Percentiles rank a stretch among this genome's conserved stretches.
phyloP scores from a whole-genome alignment of 345 rosid species.

The Turnera subulata region DNA sequence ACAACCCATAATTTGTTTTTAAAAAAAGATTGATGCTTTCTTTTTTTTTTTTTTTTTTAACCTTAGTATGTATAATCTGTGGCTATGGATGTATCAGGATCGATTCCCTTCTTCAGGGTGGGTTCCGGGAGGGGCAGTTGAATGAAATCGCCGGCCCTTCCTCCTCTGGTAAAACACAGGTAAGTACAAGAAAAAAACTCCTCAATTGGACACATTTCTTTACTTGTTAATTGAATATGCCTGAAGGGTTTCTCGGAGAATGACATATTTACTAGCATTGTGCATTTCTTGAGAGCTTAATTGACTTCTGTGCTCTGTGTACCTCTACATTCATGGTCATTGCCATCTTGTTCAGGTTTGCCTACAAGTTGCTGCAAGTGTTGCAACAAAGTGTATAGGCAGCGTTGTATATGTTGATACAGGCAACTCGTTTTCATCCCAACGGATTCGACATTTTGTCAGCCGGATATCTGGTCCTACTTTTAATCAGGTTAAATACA shows the following conservation, averaged over 20 bases:
- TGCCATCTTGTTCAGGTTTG: slow-evolving; percentile 40
- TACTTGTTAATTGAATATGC: no score
- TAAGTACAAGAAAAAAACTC: slow-evolving; percentile 22
- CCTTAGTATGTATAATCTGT: slow-evolving; percentile 2
- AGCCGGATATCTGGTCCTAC: slow-evolving; percentile 27
- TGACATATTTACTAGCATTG: background rate
- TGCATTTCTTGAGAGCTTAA: no score
- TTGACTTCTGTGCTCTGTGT: background rate
- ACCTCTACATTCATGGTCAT: background rate
- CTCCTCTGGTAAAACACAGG: slow-evolving; percentile 89
- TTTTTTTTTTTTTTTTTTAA: background rate
- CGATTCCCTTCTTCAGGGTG: slow-evolving; percentile 68
- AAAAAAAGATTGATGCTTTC: background rate
- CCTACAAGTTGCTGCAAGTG: slow-evolving; percentile 51
- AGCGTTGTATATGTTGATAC: slow-evolving; percentile 63
- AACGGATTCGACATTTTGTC: slow-evolving; percentile 47
- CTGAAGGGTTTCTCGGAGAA: background rate
- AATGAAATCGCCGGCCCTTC: slow-evolving; percentile 88
- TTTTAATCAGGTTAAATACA: slow-evolving; percentile 32
- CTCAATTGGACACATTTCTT: background rate
- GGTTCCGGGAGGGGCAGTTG: slow-evolving; percentile 57
- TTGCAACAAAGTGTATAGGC: slow-evolving; percentile 45
- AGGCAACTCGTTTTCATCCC: slow-evolving; percentile 76
- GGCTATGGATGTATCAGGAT: slow-evolving; percentile 34
- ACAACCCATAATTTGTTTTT: background rate